Percentiles rank a stretch among this genome's conserved stretches.
phyloP scores from a whole-genome alignment of 2,329 filamentous ascomycete species.

The Cordyceps pruinosa region DNA sequence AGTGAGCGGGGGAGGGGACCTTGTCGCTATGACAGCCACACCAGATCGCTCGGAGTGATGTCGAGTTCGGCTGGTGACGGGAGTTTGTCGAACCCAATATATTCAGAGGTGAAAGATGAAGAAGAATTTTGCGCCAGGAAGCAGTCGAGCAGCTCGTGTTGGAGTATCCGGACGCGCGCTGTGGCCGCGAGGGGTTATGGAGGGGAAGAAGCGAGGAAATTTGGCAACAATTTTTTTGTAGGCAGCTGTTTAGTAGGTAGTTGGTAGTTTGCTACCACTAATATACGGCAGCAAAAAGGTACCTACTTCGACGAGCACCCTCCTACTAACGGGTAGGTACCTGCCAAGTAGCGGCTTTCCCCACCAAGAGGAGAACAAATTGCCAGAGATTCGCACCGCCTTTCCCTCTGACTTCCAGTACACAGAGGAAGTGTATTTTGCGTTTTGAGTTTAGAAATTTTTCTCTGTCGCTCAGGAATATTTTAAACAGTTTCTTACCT shows the following conservation, averaged over 20 bases:
- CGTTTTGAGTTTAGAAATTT: too few species aligned
- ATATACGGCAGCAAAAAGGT: too few species aligned
- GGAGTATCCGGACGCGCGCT: constrained; percentile 9
- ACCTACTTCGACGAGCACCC: too few species aligned
- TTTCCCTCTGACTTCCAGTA: too few species aligned
- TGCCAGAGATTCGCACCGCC: not conserved
- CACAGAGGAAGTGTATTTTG: too few species aligned
- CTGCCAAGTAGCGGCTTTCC: too few species aligned
- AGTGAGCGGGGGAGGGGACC: constrained; percentile 9
- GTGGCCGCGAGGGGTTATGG: constrained; percentile 12
- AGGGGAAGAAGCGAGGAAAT: constrained; percentile 12
- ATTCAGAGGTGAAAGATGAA: not conserved
- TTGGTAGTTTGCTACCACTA: too few species aligned
- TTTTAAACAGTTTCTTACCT: too few species aligned
- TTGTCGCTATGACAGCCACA: not conserved
- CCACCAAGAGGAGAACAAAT: not conserved
- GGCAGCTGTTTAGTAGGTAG: not conserved
- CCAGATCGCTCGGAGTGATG: not conserved
- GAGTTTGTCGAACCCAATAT: not conserved
- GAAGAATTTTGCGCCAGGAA: not conserved
- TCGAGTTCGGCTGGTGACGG: not conserved
- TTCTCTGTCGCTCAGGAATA: too few species aligned
- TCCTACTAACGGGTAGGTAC: too few species aligned
- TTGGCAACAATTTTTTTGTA: constrained; percentile 11
- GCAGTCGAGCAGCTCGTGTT: not conserved